Evolutionary conservation across 495 filamentous ascomycete species (phyloP), one percentile per base, ranked within the genome.

Genomic region (Aspergillus heteromorphus): DNA sequence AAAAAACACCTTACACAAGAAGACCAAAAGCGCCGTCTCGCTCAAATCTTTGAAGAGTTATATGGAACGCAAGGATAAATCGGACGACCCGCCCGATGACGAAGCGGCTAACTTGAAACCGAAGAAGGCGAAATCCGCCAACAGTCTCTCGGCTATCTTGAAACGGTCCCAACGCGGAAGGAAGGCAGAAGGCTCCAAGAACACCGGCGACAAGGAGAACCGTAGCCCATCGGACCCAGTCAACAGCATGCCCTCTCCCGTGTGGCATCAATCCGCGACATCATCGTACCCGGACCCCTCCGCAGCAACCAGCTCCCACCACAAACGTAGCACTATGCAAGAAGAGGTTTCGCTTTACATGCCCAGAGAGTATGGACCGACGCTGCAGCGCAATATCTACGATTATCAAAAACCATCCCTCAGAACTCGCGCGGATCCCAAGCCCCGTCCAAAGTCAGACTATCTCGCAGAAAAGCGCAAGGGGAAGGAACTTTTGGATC

Each of bases 51-150:
- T 84, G 11, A 71, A 73, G 40, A 73, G 68, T 57, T 83, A 86
- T 43, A 76, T 74, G 68, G 70, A 80, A 53, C 79, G 83, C 64
- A 72, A 68, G 55, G 70, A 80, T 65, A 71, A 80, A 60, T 73
- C 73, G 47, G 69, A 67, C 43, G 78, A 80, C 40, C 60, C 55
- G 6, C 18, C 41, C 14, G 60, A 66, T 18, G 66, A 67, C n/a
- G 60, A 67, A 14, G 53, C 59, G 19, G 57, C 60, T 4, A 65
- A 73, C 2, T 68, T 66, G 36, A 87, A 83, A 53, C 84, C 86
- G 6, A 92, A 91, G 69, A 95, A 92, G 76, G 80, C 83, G 16
- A 95, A 95, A 62, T 95, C 91, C 0, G 78, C 87, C 4, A 91
- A 87, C 43, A 92, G 87, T 62, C 74, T 95, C 4, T 79, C 83